These are phyloP conservation scores for Corrigiola litoralis DNA, from an alignment of 179 eudicot species.

Conservation along the genomic window DNA sequence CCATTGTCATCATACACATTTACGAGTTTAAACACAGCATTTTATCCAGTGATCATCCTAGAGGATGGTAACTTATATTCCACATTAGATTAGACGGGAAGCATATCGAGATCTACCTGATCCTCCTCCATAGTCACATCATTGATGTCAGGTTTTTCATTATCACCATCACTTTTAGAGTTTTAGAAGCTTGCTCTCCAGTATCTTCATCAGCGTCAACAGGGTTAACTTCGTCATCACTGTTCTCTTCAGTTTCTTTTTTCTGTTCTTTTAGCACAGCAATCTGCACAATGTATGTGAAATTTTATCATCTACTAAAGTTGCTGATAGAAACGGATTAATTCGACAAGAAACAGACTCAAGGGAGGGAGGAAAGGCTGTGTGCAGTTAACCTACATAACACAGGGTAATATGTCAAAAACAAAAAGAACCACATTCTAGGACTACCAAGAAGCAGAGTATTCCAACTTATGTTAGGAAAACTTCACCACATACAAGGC, in stretches of 20 bases:
- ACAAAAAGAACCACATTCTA: background rate
- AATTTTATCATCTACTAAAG: background rate
- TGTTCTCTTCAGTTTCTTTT: constrained; percentile 42
- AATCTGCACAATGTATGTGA: constrained; percentile 38
- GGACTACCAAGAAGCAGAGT: background rate
- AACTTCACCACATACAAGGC: background rate
- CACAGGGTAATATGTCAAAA: background rate
- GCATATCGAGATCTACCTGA: constrained; percentile 19
- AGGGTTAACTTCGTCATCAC: constrained; percentile 55
- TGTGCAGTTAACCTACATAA: background rate
- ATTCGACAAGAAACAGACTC: background rate
- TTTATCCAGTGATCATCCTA: background rate
- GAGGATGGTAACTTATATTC: background rate
- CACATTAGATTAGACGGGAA: background rate
- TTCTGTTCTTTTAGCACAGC: constrained; percentile 72
- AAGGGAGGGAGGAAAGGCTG: background rate
- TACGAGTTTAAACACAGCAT: background rate
- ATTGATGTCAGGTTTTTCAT: constrained; percentile 66
- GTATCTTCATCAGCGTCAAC: constrained; percentile 31
- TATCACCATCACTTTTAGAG: constrained; percentile 32
- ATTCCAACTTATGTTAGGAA: background rate
- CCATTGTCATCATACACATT: background rate
- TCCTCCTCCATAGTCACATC: constrained; percentile 68
- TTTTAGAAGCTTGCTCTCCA: constrained; percentile 36
- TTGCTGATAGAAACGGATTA: background rate